phyloP scores from a whole-genome alignment of 78 protist genomes.

The Tieghemostelium lacteum region DNA sequence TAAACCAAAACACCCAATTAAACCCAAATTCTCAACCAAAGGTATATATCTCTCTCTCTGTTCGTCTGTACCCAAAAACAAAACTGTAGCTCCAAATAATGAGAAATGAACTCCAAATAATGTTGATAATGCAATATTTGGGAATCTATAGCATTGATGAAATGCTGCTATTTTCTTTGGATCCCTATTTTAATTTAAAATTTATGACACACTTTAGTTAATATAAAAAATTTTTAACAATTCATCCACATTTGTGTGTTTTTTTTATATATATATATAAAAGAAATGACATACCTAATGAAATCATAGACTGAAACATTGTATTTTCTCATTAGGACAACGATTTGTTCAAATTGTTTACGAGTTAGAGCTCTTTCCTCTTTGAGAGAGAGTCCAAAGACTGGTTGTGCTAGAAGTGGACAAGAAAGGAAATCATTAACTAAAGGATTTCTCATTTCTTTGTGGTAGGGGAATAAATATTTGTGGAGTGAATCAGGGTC shows the following conservation, averaged over 20 bases:
- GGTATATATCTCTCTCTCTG: slow-evolving; percentile 35
- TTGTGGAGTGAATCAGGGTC: slow-evolving; percentile 16
- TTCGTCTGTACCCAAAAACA: slow-evolving; percentile 62
- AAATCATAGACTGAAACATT: neutral
- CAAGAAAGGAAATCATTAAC: neutral
- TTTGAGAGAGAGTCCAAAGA: slow-evolving; percentile 42
- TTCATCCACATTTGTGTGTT: too few species aligned
- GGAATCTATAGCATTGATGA: slow-evolving; percentile 48
- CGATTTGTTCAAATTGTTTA: slow-evolving; percentile 2
- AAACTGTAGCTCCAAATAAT: slow-evolving; percentile 61
- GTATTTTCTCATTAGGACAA: neutral
- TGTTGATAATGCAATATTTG: slow-evolving; percentile 32
- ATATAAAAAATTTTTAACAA: too few species aligned
- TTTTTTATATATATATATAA: neutral
- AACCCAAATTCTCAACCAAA: slow-evolving; percentile 40
- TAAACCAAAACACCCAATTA: slow-evolving; percentile 68
- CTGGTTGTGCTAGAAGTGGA: neutral
- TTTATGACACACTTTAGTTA: too few species aligned
- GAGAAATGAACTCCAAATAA: slow-evolving; percentile 70
- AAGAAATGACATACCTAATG: neutral
- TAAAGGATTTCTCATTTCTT: slow-evolving; percentile 18
- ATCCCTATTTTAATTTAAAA: slow-evolving; percentile 7
- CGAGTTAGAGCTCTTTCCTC: slow-evolving; percentile 49
- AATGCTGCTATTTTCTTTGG: slow-evolving; percentile 57
- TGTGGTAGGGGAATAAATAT: slow-evolving; percentile 48